Percentiles rank a stretch among this genome's conserved stretches.
phyloP scores from a whole-genome alignment of 2,329 filamentous ascomycete genomes.

The Colletotrichum destructivum region DNA sequence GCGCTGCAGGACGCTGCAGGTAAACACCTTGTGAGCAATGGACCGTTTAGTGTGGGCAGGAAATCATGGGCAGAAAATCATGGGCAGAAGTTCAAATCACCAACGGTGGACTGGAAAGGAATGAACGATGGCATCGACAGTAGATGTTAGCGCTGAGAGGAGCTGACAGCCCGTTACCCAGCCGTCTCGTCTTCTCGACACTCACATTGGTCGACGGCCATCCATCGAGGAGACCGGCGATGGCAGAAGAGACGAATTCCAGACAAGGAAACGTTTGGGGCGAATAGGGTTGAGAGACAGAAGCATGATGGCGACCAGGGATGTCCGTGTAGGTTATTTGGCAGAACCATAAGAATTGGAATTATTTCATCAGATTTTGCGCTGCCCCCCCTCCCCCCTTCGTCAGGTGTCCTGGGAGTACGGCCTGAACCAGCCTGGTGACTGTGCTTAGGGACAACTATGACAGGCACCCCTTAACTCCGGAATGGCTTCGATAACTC shows the following conservation, averaged over 20 bases:
- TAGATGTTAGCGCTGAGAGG: neutral
- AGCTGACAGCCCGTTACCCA: neutral
- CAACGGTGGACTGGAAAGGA: constrained; percentile 1
- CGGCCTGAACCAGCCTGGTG: constrained; percentile 1
- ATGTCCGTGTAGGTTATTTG: constrained; percentile 17
- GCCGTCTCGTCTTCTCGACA: constrained; percentile 25
- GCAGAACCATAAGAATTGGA: constrained; percentile 35
- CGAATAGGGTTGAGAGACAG: constrained; percentile 17
- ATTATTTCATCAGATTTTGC: constrained; percentile 19
- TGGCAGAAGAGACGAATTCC: constrained; percentile 16
- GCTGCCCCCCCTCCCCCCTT: neutral
- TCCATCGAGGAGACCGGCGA: neutral
- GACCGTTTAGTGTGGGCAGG: neutral
- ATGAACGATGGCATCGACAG: neutral
- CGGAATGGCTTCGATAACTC: neutral
- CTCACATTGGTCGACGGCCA: constrained; percentile 23
- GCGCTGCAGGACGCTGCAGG: constrained; percentile 16
- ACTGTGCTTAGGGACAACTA: neutral
- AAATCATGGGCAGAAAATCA: neutral
- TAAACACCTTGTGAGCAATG: constrained; percentile 8
- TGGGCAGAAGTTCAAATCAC: constrained; percentile 3
- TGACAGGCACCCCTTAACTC: constrained; percentile 1
- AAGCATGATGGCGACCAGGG: constrained; percentile 5
- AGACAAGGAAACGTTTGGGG: constrained; percentile 36
- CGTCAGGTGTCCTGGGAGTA: neutral